A percentile compares a stretch with the other conserved stretches of the same genome.
Evolutionary conservation across 257 asterid species (phyloP).

Genomic region (Haberlea rhodopensis): DNA sequence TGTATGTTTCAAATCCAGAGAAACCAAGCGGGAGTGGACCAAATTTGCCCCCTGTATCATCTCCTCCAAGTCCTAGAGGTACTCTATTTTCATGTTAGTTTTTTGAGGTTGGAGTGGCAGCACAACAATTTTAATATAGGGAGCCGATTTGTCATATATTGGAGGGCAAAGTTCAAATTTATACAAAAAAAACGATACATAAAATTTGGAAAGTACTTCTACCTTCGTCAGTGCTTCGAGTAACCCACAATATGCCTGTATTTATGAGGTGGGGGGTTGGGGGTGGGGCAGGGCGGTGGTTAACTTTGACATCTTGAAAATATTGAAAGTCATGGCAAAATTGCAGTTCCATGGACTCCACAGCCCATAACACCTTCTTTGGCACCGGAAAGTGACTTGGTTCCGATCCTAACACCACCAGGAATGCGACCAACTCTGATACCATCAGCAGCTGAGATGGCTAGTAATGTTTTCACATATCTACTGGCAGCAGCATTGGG

Average conservation of each 20-base stretch:
- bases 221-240: too few species aligned
- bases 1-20: constrained; percentile 32
- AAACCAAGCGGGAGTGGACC: constrained; percentile 29
- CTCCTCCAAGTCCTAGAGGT: constrained; percentile 38
- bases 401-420: constrained; percentile 50
- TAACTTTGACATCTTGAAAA: too few species aligned
- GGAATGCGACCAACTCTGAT: constrained; percentile 50
- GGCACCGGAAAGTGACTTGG: constrained; percentile 28
- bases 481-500: constrained; percentile 34
- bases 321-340: neutral
- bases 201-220: too few species aligned
- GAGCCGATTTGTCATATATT: neutral
- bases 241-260: too few species aligned
- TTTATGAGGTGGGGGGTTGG: too few species aligned
- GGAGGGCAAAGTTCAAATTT: too few species aligned
- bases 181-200: too few species aligned
- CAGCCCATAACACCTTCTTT: constrained; percentile 30
- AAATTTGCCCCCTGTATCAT: constrained; percentile 28
- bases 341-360: constrained; percentile 40
- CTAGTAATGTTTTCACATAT: constrained; percentile 21
- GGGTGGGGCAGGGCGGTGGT: too few species aligned
- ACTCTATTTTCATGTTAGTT: neutral
- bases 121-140: neutral
- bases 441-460: constrained; percentile 43
- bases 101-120: neutral